Base-by-base conservation (phyloP, 257 asterid genomes). In the Striga asiatica region DNA sequence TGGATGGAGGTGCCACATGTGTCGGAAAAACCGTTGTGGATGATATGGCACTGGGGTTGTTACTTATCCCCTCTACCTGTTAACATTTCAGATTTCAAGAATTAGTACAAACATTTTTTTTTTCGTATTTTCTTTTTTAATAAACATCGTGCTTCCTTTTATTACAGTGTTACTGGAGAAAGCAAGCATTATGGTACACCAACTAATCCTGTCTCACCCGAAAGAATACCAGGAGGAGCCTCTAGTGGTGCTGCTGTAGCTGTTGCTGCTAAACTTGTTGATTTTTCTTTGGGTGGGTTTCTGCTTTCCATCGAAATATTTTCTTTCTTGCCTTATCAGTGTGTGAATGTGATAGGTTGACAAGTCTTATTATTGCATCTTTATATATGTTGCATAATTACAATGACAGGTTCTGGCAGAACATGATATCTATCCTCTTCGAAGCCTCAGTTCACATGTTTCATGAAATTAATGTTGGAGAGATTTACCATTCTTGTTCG, bases 181-280 rank as follows among this genome's bases (percentile, higher is more conserved):
- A 85, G 50, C 85, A 88, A 66, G 79, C 94, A 88, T 74, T 81
- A 77, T 45, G 99, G 70, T 27, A 58, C 91, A 46, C 99, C 99
- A 43, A 85, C 94, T 43, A 92, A 92, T 80, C 99, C 99, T n/a
- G 77, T 85, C 43, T 73, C 82, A 64, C 79, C 83, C 56, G 72
- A 78, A 54, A 73, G 87, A 60, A 57, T 81, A 49, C 94, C 99
- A 4, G 99, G 99, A 71, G 99, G 99, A 62, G 84, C 93, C 58
- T 92, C 93, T n/a, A 82, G 99, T 75, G 99, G 97, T 56, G 88
- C 99, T 71, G 91, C 99, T 58, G 97, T 85, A 12, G 83, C 96
- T 31, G 99, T 83, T 50, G 88, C 97, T 64, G 94, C 93, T 54
- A 78, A 81, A 38, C 77, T 85, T 68, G 93, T 74, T 52, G 99